Conservation (phyloP, 2,329 filamentous ascomycete genomes). For the Torrubiellomyces zombiae region DNA sequence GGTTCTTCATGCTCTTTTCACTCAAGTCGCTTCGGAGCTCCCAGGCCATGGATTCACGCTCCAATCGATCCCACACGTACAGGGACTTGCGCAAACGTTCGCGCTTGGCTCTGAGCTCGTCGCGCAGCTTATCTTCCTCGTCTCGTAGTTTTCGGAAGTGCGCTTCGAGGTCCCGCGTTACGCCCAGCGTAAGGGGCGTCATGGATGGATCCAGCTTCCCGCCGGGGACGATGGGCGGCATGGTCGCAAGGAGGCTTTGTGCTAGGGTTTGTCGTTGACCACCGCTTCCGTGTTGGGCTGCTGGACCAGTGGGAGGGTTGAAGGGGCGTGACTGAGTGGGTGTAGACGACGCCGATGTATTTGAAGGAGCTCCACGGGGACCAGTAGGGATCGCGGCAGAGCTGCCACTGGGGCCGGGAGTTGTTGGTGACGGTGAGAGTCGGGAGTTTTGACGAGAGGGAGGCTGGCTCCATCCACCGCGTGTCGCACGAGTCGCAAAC, state of each 20-base stretch:
- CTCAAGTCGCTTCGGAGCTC: conserved; percentile 39
- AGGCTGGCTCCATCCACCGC: conserved; percentile 26
- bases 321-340: conserved; percentile 29
- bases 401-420: conserved; percentile 21
- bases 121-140: conserved; percentile 39
- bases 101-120: conserved; percentile 34
- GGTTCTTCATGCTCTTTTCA: conserved; percentile 37
- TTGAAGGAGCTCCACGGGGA: conserved; percentile 20
- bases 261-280: conserved; percentile 28
- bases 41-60: conserved; percentile 35
- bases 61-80: conserved; percentile 34
- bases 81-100: conserved; percentile 37
- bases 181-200: conserved; percentile 25
- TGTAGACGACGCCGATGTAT: conserved; percentile 19
- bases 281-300: conserved; percentile 18
- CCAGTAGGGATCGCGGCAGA: conserved; percentile 29
- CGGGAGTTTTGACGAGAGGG: conserved; percentile 17
- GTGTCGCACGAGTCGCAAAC: conserved; percentile 26
- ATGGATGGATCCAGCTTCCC: conserved; percentile 35
- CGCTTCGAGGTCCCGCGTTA: conserved; percentile 36
- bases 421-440: conserved; percentile 21
- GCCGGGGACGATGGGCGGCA: conserved; percentile 35
- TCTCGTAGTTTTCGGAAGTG: conserved; percentile 37
- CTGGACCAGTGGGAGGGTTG: conserved; percentile 41
- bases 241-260: conserved; percentile 32